These are phyloP conservation scores for Secale cereale DNA, from an alignment of 176 grass and related monocot species.

Conservation along the genomic window DNA sequence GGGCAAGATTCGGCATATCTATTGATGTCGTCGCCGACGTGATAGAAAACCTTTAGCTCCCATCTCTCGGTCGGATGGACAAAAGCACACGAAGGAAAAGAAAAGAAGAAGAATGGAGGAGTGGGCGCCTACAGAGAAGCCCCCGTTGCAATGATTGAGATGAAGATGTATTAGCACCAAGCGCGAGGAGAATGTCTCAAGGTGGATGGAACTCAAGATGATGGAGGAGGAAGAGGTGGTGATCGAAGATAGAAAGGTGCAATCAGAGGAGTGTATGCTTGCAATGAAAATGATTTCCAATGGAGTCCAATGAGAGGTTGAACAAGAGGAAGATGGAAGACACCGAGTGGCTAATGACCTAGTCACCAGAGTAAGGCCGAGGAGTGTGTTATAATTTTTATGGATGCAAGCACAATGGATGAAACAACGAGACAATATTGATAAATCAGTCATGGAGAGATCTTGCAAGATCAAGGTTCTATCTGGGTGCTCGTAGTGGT, in stretches of 20 bases:
- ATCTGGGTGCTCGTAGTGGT: background rate
- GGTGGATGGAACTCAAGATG: background rate
- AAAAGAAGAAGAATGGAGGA: background rate
- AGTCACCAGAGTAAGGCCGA: background rate
- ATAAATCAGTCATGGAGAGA: background rate
- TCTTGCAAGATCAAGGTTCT: background rate
- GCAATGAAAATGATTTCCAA: background rate
- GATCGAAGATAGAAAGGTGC: background rate
- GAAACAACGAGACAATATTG: background rate
- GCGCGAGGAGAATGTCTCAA: background rate
- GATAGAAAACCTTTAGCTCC: background rate
- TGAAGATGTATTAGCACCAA: background rate
- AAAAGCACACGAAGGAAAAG: background rate
- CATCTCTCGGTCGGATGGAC: background rate
- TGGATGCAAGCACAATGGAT: background rate
- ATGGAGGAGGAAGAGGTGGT: background rate
- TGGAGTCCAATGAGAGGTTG: background rate
- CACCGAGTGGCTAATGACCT: background rate
- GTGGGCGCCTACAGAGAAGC: background rate
- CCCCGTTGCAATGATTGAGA: background rate
- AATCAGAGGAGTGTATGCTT: background rate
- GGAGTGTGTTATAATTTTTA: too few species aligned
- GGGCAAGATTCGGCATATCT: background rate
- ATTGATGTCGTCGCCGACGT: background rate
- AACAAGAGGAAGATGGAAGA: background rate